Conservation (phyloP, 208 protist species). For the Trypanosoma boissoni region DNA sequence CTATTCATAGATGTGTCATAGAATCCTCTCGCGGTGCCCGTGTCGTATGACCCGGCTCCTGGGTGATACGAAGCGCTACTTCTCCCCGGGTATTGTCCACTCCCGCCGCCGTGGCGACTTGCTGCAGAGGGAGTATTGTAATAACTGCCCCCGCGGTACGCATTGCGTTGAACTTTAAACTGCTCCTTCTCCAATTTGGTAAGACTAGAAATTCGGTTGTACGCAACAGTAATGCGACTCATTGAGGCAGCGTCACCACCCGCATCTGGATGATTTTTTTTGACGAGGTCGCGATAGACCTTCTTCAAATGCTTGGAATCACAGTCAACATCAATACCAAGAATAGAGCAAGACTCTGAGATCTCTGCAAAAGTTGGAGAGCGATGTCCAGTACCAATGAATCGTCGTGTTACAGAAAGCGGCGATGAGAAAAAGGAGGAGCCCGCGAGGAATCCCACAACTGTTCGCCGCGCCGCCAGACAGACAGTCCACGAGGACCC, state of each 20-base stretch:
- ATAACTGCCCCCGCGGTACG: conserved; percentile 32
- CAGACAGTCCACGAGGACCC: too few relatives aligned
- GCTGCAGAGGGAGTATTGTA: too few relatives aligned
- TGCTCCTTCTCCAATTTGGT: conserved; percentile 59
- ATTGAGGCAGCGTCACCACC: conserved; percentile 69
- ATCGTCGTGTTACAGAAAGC: conserved; percentile 25
- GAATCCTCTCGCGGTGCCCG: conserved; percentile 37
- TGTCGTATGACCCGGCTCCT: not conserved
- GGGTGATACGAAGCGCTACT: conserved; percentile 17
- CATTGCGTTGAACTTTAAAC: conserved; percentile 42
- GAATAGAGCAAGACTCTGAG: conserved; percentile 40
- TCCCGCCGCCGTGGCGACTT: too few relatives aligned
- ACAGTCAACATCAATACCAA: conserved; percentile 45
- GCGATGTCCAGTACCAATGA: conserved; percentile 25
- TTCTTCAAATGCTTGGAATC: conserved; percentile 48
- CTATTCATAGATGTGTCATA: conserved; percentile 28
- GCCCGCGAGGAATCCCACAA: conserved; percentile 21
- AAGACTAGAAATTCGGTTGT: conserved; percentile 54
- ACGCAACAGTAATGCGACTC: conserved; percentile 76
- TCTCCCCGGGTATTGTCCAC: conserved; percentile 6
- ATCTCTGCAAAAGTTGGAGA: conserved; percentile 52
- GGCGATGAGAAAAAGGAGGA: not conserved
- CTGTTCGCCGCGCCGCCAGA: not conserved
- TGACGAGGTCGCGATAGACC: conserved; percentile 61
- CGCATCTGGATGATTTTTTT: conserved; percentile 77